phyloP scores from a whole-genome alignment of 352 stramenopile species.

The Phytophthora megakarya region DNA sequence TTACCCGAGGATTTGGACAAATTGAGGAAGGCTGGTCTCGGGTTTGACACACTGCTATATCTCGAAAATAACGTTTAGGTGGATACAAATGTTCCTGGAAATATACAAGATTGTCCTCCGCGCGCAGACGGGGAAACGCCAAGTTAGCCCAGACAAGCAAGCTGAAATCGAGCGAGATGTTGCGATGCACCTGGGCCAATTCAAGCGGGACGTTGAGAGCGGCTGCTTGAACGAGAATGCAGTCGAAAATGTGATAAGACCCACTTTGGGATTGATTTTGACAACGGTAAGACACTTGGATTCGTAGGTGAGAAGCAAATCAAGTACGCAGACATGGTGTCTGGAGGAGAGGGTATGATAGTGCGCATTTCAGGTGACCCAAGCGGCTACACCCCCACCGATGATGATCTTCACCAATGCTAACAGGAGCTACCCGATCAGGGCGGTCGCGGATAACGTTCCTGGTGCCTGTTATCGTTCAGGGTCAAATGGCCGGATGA shows the following conservation, averaged over 20 bases:
- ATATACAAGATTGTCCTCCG: neutral
- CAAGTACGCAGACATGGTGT: conserved; percentile 32
- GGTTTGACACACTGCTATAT: too few species aligned
- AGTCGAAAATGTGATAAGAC: conserved; percentile 36
- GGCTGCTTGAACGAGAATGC: conserved; percentile 19
- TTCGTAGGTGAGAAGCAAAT: conserved; percentile 17
- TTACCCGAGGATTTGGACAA: too few species aligned
- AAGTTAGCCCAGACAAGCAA: neutral
- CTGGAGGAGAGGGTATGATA: conserved; percentile 30
- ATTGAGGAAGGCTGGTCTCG: too few species aligned
- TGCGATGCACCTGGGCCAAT: neutral
- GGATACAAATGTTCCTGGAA: neutral
- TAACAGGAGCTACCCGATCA: too few species aligned
- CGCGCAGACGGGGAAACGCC: neutral
- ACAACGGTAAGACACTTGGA: conserved; percentile 24
- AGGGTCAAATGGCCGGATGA: too few species aligned
- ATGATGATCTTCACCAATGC: too few species aligned
- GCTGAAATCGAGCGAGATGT: neutral
- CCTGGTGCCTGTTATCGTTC: too few species aligned
- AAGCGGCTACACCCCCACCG: neutral
- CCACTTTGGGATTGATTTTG: conserved; percentile 35
- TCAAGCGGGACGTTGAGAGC: neutral
- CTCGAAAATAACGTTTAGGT: neutral
- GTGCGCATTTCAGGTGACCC: conserved; percentile 5
- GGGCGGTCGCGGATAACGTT: too few species aligned